Percentiles rank a stretch among this genome's conserved stretches.
These are phyloP conservation scores for Pichia cephalocereana DNA, from an alignment of 805 yeast species.

Conservation along the genomic window DNA sequence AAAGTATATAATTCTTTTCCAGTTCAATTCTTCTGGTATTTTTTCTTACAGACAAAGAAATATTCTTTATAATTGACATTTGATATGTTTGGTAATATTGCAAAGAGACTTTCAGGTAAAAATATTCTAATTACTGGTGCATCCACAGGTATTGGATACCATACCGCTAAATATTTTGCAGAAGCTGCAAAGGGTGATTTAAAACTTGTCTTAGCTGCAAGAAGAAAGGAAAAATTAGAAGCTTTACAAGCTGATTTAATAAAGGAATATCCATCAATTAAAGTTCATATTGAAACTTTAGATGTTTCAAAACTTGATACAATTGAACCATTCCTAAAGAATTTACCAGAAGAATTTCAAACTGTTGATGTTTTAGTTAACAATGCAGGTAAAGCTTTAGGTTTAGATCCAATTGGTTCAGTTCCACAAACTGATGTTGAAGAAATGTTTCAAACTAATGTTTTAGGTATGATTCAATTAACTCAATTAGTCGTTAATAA, in stretches of 20 bases:
- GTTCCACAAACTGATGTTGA: conserved; percentile 56
- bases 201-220: conserved; percentile 42
- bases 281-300: conserved; percentile 27
- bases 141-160: conserved; percentile 89
- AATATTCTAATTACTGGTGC: conserved; percentile 90
- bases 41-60: no score
- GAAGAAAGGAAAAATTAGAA: conserved; percentile 40
- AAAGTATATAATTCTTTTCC: no score
- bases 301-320: conserved; percentile 36
- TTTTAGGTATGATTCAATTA: conserved; percentile 71
- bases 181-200: conserved; percentile 43
- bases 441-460: conserved; percentile 80
- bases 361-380: conserved; percentile 61
- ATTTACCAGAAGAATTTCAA: conserved; percentile 37
- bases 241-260: conserved; percentile 30
- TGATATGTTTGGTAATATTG: conserved; percentile 40
- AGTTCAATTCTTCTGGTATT: no score
- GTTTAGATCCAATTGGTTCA: conserved; percentile 66
- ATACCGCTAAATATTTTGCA: conserved; percentile 84
- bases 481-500: conserved; percentile 73
- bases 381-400: conserved; percentile 77
- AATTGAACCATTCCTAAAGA: conserved; percentile 34
- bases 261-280: conserved; percentile 26
- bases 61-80: no score
- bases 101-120: conserved; percentile 72